Percentiles rank a stretch among this genome's conserved stretches.
These are phyloP conservation scores for Pyricularia grisea DNA, from an alignment of 2,329 filamentous ascomycete species.

Conservation along the genomic window DNA sequence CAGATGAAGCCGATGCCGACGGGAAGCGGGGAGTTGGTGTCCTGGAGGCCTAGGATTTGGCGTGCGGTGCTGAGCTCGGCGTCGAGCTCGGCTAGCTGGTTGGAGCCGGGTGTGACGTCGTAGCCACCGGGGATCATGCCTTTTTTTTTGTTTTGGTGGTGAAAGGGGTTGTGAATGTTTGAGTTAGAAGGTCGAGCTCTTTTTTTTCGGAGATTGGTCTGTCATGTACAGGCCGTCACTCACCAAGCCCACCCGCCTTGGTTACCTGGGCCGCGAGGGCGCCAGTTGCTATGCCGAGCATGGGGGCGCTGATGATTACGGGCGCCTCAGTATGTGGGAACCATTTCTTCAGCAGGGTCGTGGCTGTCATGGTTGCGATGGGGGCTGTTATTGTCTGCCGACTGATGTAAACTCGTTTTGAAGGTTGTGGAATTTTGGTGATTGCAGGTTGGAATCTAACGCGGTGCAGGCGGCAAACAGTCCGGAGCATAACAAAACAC, in stretches of 20 bases:
- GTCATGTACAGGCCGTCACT: constrained; percentile 6
- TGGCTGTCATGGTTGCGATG: neutral
- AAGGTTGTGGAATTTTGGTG: neutral
- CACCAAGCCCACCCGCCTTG: constrained; percentile 30
- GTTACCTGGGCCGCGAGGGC: constrained; percentile 28
- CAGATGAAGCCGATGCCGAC: constrained; percentile 56
- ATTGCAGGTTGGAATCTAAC: too few species aligned
- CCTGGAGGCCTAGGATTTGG: constrained; percentile 14
- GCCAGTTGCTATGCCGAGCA: constrained; percentile 26
- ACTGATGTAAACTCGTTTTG: neutral
- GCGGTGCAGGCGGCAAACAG: too few species aligned
- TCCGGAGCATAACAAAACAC: too few species aligned
- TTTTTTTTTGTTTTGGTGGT: constrained; percentile 10
- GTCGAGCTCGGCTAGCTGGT: constrained; percentile 18
- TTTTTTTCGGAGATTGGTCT: constrained; percentile 5
- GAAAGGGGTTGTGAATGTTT: neutral
- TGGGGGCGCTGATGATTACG: constrained; percentile 29
- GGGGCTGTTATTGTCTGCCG: neutral
- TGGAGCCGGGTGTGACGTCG: constrained; percentile 20
- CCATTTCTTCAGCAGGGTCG: constrained; percentile 5
- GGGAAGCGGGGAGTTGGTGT: constrained; percentile 19
- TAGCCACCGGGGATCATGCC: constrained; percentile 23
- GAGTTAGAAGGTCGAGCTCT: neutral
- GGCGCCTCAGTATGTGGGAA: constrained; percentile 27
- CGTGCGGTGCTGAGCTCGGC: constrained; percentile 19